Percentiles rank a stretch among this genome's conserved stretches.
phyloP scores from a whole-genome alignment of 768 basidiomycete species.

The Kwoniella sp. region DNA sequence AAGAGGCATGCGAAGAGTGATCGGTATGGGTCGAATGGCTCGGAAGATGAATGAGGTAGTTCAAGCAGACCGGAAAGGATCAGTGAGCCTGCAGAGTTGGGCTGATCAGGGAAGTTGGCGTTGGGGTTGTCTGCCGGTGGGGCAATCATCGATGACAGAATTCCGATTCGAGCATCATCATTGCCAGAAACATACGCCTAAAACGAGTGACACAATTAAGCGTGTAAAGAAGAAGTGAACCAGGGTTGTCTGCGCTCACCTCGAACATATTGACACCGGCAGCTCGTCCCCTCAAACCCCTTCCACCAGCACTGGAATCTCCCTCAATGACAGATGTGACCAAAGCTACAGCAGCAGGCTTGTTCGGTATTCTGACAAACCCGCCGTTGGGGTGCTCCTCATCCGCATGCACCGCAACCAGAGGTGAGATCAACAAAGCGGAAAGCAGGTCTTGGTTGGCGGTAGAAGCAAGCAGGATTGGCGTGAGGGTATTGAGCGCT shows the following conservation, averaged over 20 bases:
- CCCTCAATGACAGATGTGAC: conserved; percentile 82
- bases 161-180: conserved; percentile 55
- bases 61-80: conserved; percentile 57
- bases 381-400: conserved; percentile 60
- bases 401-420: conserved; percentile 67
- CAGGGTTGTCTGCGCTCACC: no score
- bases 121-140: conserved; percentile 25
- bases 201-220: conserved; percentile 4
- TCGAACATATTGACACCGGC: conserved; percentile 82
- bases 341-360: conserved; percentile 78
- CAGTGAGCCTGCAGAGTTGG: conserved; percentile 54
- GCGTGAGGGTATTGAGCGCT: conserved; percentile 66
- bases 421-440: conserved; percentile 74
- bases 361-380: conserved; percentile 69
- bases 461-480: conserved; percentile 66
- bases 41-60: conserved; percentile 35
- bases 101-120: conserved; percentile 31
- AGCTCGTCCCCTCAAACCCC: conserved; percentile 71
- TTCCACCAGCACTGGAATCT: conserved; percentile 74
- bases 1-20: conserved; percentile 55
- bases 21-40: conserved; percentile 54
- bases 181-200: conserved; percentile 56
- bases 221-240: no score
- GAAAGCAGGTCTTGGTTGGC: conserved; percentile 71
- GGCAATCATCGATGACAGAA: conserved; percentile 54